Evolutionary conservation across 2,329 filamentous ascomycete genomes (phyloP), one percentile per base, ranked within the genome.

Genomic region (Penicillium concentricum): DNA sequence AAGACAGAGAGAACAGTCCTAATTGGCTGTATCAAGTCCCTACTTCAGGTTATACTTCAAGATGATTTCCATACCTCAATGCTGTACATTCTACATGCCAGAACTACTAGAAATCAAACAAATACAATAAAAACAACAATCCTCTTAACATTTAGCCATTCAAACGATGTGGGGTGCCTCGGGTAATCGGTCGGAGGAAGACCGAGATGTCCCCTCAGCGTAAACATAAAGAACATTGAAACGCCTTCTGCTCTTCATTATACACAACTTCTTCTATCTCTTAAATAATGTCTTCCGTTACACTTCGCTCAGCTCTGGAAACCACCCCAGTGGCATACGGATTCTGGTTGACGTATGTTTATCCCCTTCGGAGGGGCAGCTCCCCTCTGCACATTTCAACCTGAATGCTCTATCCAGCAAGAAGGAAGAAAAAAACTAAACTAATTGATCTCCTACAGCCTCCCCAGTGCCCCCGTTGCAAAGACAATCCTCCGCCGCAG

Each of bases 321-420:
- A 51, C 42, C 37, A 37, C 58, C 2, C 54, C 58, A 0, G 60
- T 61, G 6, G 60, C 71, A 26, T 71, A 65, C 37, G 71, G 71
- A 26, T 73, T 72, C 63, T 72, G 71, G 71, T 66, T 73, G 49
- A 72, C 71, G 71, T 73, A 63, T 18, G 67, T 67, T 30, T 28
- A 20, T 28, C 42, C 42, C 16, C 34, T 39, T 38, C 28, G 7
- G 51, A 15, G 52, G 52, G 30, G 24, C 20, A 28, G 5, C n/a
- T 13, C 10, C 32, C 22, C 24, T 16, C 13, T 30, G 18, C 10
- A 15, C 32, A n/a, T 38, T 49, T 35, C 32, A 55, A 16, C 12
- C 6, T 10, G 20, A 1, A 28, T 15, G 16, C 2, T 15, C 10
- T 4, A 28, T 12, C 32, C 20, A n/a, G n/a, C 18, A 26, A 3